These are phyloP conservation scores for Phragmites australis DNA, from an alignment of 176 grass and related monocot genomes.

Conservation along the genomic window DNA sequence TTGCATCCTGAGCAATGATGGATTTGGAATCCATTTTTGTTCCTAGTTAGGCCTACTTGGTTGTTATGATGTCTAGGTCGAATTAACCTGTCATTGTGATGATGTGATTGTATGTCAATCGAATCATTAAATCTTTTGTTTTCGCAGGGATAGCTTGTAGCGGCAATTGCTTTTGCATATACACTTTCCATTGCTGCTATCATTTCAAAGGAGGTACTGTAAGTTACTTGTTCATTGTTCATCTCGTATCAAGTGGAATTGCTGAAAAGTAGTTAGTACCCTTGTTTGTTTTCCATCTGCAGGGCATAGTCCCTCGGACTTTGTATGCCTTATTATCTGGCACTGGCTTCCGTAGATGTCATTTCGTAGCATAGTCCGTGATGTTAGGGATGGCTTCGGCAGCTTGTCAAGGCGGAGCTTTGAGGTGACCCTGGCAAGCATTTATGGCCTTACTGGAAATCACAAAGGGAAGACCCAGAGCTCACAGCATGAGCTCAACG, in stretches of 20 bases:
- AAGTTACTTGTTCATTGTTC: not conserved
- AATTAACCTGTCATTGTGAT: not conserved
- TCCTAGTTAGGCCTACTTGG: constrained; percentile 25
- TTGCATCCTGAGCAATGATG: constrained; percentile 24
- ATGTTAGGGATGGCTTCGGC: constrained; percentile 88
- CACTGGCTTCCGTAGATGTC: constrained; percentile 63
- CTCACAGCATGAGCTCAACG: constrained; percentile 58
- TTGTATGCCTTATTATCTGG: constrained; percentile 39
- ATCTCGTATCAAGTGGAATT: not conserved
- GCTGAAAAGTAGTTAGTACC: constrained; percentile 1
- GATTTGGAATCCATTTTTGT: constrained; percentile 25
- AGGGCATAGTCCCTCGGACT: constrained; percentile 31
- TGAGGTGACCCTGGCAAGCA: constrained; percentile 77
- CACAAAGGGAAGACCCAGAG: constrained; percentile 63
- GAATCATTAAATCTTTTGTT: constrained; percentile 16
- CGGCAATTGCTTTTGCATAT: not conserved
- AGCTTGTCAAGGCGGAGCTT: constrained; percentile 87
- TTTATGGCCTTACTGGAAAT: constrained; percentile 68
- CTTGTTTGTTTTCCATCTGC: constrained; percentile 4
- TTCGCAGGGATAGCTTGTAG: constrained; percentile 38
- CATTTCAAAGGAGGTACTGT: not conserved
- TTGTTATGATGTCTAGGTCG: constrained; percentile 37
- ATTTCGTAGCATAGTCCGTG: constrained; percentile 87
- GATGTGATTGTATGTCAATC: constrained; percentile 13
- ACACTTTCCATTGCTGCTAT: not conserved